Percentiles rank a stretch among this genome's conserved stretches.
Evolutionary conservation across 768 basidiomycete species (phyloP).

Genomic region (Solioccasus polychromus): DNA sequence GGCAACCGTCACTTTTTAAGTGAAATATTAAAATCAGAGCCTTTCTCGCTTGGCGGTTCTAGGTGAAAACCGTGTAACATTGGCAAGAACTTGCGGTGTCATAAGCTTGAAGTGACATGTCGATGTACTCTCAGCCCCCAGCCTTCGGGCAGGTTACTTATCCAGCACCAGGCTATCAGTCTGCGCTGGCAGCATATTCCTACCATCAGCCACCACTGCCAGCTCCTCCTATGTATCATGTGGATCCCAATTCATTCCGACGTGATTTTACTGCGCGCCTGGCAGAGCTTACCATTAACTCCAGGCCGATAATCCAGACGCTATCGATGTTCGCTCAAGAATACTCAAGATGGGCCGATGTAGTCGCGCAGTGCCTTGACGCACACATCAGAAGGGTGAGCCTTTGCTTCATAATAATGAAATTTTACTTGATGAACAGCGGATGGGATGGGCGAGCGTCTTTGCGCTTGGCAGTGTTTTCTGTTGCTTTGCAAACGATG

Average conservation of each 20-base stretch:
- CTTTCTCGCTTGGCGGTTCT: constrained; percentile 28
- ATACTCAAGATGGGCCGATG: constrained; percentile 70
- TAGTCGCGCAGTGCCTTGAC: constrained; percentile 80
- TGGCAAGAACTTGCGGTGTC: constrained; percentile 29
- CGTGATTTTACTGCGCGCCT: constrained; percentile 75
- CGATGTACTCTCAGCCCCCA: constrained; percentile 60
- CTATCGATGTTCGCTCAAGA: constrained; percentile 93
- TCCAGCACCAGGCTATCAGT: constrained; percentile 45
- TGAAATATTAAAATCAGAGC: constrained; percentile 45
- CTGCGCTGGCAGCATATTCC: constrained; percentile 42
- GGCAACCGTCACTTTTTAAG: constrained; percentile 46
- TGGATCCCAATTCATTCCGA: constrained; percentile 72
- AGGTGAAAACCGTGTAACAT: constrained; percentile 34
- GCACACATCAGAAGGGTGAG: constrained; percentile 88
- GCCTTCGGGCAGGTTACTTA: constrained; percentile 58
- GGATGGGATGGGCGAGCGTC: constrained; percentile 27
- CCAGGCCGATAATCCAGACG: constrained; percentile 89
- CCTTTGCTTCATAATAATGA: constrained; percentile 30
- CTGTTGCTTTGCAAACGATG: constrained; percentile 38
- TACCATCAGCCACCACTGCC: constrained; percentile 46
- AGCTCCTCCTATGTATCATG: constrained; percentile 41
- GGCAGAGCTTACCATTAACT: constrained; percentile 86
- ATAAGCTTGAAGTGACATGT: constrained; percentile 50
- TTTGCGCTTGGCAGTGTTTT: constrained; percentile 20
- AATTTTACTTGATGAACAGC: constrained; percentile 23